Base-by-base conservation (phyloP, 352 stramenopile genomes). In the Phytopythium delawarense region DNA sequence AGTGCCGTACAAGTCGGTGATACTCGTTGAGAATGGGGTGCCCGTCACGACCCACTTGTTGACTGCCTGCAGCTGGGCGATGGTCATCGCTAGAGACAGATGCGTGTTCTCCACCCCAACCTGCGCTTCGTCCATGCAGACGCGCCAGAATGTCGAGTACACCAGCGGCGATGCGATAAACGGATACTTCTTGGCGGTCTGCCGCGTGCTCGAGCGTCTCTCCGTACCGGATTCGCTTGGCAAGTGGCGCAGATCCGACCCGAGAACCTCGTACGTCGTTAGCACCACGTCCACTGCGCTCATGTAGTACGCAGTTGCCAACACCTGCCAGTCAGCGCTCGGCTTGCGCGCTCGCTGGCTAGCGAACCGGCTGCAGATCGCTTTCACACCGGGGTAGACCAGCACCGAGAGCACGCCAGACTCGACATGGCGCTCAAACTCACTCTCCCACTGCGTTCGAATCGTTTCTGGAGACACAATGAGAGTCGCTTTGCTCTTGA, bases 121-220 rank as follows among this genome's bases (percentile, higher is more conserved):
- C 70, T 98, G 94, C 4, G 92, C 92, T 81, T 98, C 94, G 59
- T 98, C 93, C 63, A 98, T 91, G 55, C 80, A 96, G 16, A 98
- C 74, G 18, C 94, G 79, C 87, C 90, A 97, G 59, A 91, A 98
- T 9, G 74, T 66, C 39, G 98, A 81, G 42, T 78, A 79, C 7
- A 86, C 76, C 4, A 98, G 71, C 21, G 94, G 94, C n/a, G 91
- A 97, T 0, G 83, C 79, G 20, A 97, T 70, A 44, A 96, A 85
- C 8, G 76, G 67, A 59, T 98, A 97, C 35, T 72, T 71, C 51
- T 97, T 97, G 60, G 62, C 59, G 34, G 71, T 69, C 55, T 78
- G 80, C 0, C 81, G 78, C 37, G 73, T 87, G 50, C 81, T 90
- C 0, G 66, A 72, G 53, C 91, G 78, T 25, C 94, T 67, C 46